Conservation (phyloP, 805 yeast genomes). For the Hanseniaspora jakobsenii region DNA sequence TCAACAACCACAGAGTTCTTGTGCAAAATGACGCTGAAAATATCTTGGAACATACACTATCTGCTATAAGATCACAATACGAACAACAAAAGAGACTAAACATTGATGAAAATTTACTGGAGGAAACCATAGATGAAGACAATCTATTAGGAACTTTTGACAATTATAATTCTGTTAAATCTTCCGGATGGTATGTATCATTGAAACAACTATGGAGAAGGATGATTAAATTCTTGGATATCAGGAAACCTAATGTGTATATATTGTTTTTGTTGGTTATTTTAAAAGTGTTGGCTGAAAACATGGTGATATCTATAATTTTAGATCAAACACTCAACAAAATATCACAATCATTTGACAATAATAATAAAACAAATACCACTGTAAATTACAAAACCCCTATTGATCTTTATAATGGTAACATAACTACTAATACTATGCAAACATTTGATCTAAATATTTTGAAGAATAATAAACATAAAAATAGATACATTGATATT, state of each 20-base stretch:
- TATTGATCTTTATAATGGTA: too few species aligned
- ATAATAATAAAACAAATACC: background rate
- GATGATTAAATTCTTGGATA: too few species aligned
- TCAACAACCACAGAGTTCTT: background rate
- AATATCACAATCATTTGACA: too few species aligned
- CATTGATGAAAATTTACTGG: background rate
- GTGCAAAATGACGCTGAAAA: conserved; percentile 3
- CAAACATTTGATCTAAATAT: too few species aligned
- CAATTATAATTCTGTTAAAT: too few species aligned
- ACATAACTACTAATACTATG: too few species aligned
- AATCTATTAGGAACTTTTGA: background rate
- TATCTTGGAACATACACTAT: conserved; percentile 10
- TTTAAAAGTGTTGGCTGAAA: conserved; percentile 14
- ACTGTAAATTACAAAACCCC: background rate
- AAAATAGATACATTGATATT: too few species aligned
- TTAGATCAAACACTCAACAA: conserved; percentile 12
- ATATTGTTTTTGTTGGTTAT: conserved; percentile 7
- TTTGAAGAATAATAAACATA: too few species aligned
- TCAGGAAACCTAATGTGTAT: conserved; percentile 7
- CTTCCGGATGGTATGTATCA: too few species aligned
- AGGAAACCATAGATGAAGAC: background rate
- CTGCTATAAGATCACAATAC: conserved; percentile 9
- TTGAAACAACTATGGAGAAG: too few species aligned
- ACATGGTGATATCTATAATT: conserved; percentile 14
- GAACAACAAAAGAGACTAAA: background rate